phyloP scores from a whole-genome alignment of 2,329 filamentous ascomycete genomes.

The Byssoonygena ceratinophila region DNA sequence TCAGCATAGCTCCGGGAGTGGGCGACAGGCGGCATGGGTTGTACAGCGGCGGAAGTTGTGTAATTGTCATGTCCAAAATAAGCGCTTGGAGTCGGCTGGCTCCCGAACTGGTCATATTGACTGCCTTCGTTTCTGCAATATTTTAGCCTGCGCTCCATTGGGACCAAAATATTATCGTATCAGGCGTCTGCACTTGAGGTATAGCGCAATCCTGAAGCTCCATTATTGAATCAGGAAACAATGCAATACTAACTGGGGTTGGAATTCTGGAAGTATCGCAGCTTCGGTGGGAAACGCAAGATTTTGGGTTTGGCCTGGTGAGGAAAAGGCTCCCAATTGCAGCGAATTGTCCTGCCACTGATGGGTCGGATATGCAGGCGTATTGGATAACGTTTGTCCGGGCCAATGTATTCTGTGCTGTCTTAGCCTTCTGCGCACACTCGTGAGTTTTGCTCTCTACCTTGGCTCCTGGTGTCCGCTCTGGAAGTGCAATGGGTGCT shows the following conservation, averaged over 20 bases:
- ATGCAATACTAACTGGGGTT: not conserved
- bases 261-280: not conserved
- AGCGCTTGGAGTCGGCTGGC: not conserved
- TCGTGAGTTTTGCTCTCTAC: not conserved
- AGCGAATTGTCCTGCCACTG: not conserved
- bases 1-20: not conserved
- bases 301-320: not conserved
- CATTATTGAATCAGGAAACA: not conserved
- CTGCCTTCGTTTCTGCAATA: not conserved
- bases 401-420: not conserved
- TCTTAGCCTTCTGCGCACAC: not conserved
- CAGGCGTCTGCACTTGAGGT: not conserved
- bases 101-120: not conserved
- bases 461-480: not conserved
- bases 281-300: not conserved
- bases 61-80: not conserved
- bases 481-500: not conserved
- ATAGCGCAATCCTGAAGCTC: not conserved
- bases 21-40: not conserved
- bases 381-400: not conserved
- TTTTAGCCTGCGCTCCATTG: not conserved
- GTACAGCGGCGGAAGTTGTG: not conserved
- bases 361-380: not conserved
- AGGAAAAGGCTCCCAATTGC: not conserved
- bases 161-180: not conserved